Base-by-base conservation (phyloP, 495 filamentous ascomycete genomes). In the Aspergillus mulundensis region DNA sequence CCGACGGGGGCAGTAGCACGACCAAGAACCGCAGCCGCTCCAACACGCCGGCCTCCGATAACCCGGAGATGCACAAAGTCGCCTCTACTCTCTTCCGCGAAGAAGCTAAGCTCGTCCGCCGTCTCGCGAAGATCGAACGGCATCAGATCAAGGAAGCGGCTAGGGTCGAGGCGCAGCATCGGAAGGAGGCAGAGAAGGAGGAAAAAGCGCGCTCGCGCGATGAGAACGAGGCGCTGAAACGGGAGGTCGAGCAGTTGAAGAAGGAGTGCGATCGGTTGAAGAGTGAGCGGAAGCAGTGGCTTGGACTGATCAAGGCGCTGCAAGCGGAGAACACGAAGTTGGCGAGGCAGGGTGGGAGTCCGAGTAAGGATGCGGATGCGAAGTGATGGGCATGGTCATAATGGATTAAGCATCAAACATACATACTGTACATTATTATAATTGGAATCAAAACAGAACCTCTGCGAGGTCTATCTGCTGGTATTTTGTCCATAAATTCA, bases 311-410 rank as follows among this genome's bases (percentile, higher is more conserved):
- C 28, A 74, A 81, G 10, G 76, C 82, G 44, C 63, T 91, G 61
- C 87, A 91, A 70, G 69, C 66, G 32, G 84, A 88, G 78, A 89
- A 90, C 63, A 72, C 69, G 8, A 70, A 54, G 51, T 53, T 80
- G 53, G 65, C 65, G 20, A 57, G 47, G 32, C 39, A 56, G 43
- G 42, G 14, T 21, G 38, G 21, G 1, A 20, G 25, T 8, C 25
- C 25, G 3, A 36, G 32, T 10, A 10, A 14, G 12, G 32, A 36
- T 36, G 32, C 1, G 30, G 21, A 21, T 15, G 15, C 20, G 42
- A 38, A 47, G 43, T 54, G 42, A 54, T 23, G n/a, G 14, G 16
- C 12, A 16, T 40, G n/a, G 11, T 36, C 11, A 36, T 28, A 28
- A 28, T 28, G 25, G 8, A 28, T 28, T 28, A 28, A 28, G 25